Base-by-base conservation (phyloP, 2,329 filamentous ascomycete genomes). In the Tolypocladium tropicale region DNA sequence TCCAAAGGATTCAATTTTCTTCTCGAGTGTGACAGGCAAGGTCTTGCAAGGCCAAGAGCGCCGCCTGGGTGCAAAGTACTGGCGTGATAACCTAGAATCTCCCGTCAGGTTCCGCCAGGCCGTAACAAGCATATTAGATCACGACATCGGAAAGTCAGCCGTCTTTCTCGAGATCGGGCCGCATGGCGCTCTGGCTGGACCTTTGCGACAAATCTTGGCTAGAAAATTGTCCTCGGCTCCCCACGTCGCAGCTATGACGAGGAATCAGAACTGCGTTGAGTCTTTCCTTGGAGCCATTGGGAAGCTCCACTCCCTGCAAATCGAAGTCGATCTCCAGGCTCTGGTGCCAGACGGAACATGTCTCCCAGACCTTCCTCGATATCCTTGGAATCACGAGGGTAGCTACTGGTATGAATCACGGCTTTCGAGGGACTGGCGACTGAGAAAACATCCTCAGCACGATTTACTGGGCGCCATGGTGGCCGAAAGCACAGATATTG, bases 101-200 rank as follows among this genome's bases (percentile, higher is more conserved):
- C 52, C 55, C 4, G 59, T 62, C 3, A 51, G 32, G 3, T 61
- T 62, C 52, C 37, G 23, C 18, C 12, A 30, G 12, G 56, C 58
- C n/a, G n/a, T 59, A 32, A 25, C 14, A 25, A 41, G 2, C 12
- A 43, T 32, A 21, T 28, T 53, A 18, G 55, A 32, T 36, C 37
- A 54, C 28, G 10, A 28, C 12, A 30, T 14, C 33, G 39, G 18
- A 14, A 23, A 56, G 6, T 23, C 18, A 4, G 37, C 54, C 3
- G 53, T 60, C 4, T 56, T 63, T 21, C 37, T 65, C 6, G 64
- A 65, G 52, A 37, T 65, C 9, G 64, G 64, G 0, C 64, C 64
- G 0, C 64, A 65, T 23, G 41, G 58, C 1, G 59, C 62, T 0
- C 57, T 65, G 1, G 52, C 57, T 11, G 57, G 63, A 0, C 63